Base-by-base conservation (phyloP, 805 yeast species). In the Pichia sporocuriosa region DNA sequence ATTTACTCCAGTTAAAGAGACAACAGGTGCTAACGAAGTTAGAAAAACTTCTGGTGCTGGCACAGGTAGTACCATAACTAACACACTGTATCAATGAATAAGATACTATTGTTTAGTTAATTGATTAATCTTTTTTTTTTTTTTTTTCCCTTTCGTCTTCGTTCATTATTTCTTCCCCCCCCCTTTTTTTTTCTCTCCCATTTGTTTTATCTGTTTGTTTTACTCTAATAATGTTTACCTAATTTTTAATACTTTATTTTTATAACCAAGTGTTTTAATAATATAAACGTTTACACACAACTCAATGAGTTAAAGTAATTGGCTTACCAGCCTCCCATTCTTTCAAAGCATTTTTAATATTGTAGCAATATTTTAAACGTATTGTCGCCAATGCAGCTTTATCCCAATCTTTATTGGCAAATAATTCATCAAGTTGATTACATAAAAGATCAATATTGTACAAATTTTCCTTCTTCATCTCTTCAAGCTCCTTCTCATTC, bases 351-450 rank as follows among this genome's bases (percentile, higher is more conserved):
- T 72, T 72, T 37, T 76, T 76, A 26, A 90, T 77, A 56, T 84
- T 89, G 37, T 70, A 69, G 95, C 96, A 88, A 58, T 88, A 90
- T 58, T 84, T 84, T 47, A 90, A 64, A 48, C 74, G 75, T 20
- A 87, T 75, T 1, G 94, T 81, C 45, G 78, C 79, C 40, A 72
- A 62, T 38, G 82, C 78, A 12, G 90, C 82, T 1, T 60, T 54
- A 10, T 77, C 75, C 67, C 78, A 77, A 35, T 80, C 70, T n/a
- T 67, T 48, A 1, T 49, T 45, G 2, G 53, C 52, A 51, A 81
- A 76, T 2, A 81, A 69, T 6, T 59, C 48, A 3, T 69, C 69
- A 37, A 90, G 62, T 7, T 44, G 53, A 2, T 52, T 45, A 44
- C 74, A 80, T 3, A 77, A 58, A 1, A 59, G 60, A 2, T 58